Base-by-base conservation (phyloP, 2,329 filamentous ascomycete species). In the Elsinoe fawcettii region DNA sequence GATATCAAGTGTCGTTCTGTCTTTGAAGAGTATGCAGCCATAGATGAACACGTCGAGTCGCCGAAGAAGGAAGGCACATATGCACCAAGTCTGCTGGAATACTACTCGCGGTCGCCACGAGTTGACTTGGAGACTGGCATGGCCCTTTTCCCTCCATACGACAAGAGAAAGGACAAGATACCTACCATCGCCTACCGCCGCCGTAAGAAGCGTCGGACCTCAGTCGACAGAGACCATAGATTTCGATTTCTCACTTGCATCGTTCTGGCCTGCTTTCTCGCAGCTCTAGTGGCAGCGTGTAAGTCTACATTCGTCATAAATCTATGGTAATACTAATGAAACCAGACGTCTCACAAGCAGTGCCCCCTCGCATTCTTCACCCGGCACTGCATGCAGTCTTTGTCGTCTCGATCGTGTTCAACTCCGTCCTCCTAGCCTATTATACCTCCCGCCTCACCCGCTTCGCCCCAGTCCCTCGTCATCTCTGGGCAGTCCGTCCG, bases 241-340 rank as follows among this genome's bases (percentile, higher is more conserved):
- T 36, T 37, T 14, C n/a, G 20, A 23, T 30, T 53, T n/a, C 32
- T 53, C 8, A 39, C 49, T 7, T 53, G 49, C n/a, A 39, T 53
- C 9, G 32, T 25, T 11, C 49, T 53, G 16, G 30, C 49, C 20
- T 37, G 30, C 30, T 53, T 53, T 22, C 49, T 53, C 7, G 25
- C 49, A 2, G 49, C 49, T 11, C 32, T 53, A n/a, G 49, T 53
- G n/a, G 49, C 49, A 37, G 49, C 30, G n/a, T 53, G 49, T 39
- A 39, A 23, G 49, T 22, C 18, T 18, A 5, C 27, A 37, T 2
- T 11, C 16, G 14, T 34, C 25, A 12, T 14, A 39, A 11, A 16
- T 34, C 16, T 14, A 3, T 22, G 6, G 14, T 5, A 18, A 8
- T 3, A 23, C 49, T 46, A 20, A 39, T 20, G 2, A 12, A 22